These are phyloP conservation scores for Monosporascus sp. DNA, from an alignment of 2,329 filamentous ascomycete species.

Conservation along the genomic window DNA sequence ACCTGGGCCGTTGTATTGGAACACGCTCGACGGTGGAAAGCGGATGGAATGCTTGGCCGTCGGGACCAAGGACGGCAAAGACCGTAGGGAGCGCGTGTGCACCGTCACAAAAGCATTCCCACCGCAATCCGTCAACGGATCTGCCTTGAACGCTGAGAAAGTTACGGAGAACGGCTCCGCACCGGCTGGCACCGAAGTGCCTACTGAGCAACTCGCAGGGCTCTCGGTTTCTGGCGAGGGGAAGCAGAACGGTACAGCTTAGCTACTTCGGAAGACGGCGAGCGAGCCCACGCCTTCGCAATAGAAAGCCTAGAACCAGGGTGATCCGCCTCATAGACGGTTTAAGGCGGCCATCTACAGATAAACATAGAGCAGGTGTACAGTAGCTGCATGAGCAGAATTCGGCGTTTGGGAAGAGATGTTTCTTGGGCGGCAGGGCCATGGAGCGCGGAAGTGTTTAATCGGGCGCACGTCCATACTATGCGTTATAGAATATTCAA, in stretches of 20 bases:
- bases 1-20: slow-evolving; percentile 53
- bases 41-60: slow-evolving; percentile 48
- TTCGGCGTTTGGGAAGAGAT: not conserved
- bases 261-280: slow-evolving; percentile 16
- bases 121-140: slow-evolving; percentile 14
- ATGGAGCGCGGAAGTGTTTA: not conserved
- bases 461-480: not conserved
- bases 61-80: slow-evolving; percentile 41
- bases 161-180: slow-evolving; percentile 9
- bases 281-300: slow-evolving; percentile 7
- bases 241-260: slow-evolving; percentile 6
- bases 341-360: too few species aligned
- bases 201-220: slow-evolving; percentile 12
- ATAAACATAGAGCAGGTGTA: not conserved
- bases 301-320: not conserved
- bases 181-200: slow-evolving; percentile 4
- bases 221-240: slow-evolving; percentile 14
- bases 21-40: slow-evolving; percentile 39
- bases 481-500: not conserved
- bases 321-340: too few species aligned
- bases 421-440: not conserved
- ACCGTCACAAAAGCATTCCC: slow-evolving; percentile 42
- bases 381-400: not conserved
- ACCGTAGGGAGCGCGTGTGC: slow-evolving; percentile 44
- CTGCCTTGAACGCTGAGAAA: slow-evolving; percentile 3